Percentiles rank a stretch among this genome's conserved stretches.
These are phyloP conservation scores for Conoideocrella luteorostrata DNA, from an alignment of 2,329 filamentous ascomycete genomes.

Conservation along the genomic window DNA sequence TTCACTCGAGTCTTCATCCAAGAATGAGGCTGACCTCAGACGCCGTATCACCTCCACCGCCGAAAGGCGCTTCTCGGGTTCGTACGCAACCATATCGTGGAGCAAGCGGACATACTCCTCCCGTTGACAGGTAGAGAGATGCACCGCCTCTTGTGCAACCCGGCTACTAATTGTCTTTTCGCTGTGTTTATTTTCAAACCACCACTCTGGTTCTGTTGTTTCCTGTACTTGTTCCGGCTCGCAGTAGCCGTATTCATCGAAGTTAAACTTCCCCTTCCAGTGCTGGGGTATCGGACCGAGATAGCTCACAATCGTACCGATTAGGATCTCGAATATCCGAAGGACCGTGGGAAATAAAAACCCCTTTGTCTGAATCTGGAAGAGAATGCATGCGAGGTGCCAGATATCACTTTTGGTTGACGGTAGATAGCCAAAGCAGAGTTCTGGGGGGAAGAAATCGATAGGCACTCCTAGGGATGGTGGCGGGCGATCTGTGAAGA, in stretches of 20 bases:
- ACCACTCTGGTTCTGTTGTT: slow-evolving; percentile 7
- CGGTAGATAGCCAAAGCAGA: slow-evolving; percentile 9
- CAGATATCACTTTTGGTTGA: slow-evolving; percentile 9
- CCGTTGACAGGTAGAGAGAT: slow-evolving; percentile 5
- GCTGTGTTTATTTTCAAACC: slow-evolving; percentile 2
- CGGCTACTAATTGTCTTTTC: slow-evolving; percentile 3
- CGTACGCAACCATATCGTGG: slow-evolving; percentile 6
- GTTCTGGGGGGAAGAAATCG: slow-evolving; percentile 9
- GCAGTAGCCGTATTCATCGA: slow-evolving; percentile 6
- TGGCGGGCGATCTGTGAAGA: slow-evolving; percentile 7
- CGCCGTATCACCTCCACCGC: slow-evolving; percentile 3
- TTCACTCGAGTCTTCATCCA: neutral
- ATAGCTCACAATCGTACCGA: slow-evolving; percentile 2
- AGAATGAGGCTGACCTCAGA: neutral
- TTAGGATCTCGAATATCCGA: slow-evolving; percentile 8
- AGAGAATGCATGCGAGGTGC: slow-evolving; percentile 7
- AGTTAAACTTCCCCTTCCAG: slow-evolving; percentile 5
- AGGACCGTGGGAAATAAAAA: slow-evolving; percentile 6
- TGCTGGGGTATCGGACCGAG: slow-evolving; percentile 7
- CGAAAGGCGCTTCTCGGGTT: slow-evolving; percentile 7
- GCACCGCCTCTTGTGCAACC: too few species aligned
- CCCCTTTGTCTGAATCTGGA: slow-evolving; percentile 1
- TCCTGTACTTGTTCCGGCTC: neutral
- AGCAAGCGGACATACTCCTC: slow-evolving; percentile 3
- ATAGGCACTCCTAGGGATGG: slow-evolving; percentile 6